These are phyloP conservation scores for Mycena kentingensis DNA, from an alignment of 768 basidiomycete genomes.

Conservation along the genomic window DNA sequence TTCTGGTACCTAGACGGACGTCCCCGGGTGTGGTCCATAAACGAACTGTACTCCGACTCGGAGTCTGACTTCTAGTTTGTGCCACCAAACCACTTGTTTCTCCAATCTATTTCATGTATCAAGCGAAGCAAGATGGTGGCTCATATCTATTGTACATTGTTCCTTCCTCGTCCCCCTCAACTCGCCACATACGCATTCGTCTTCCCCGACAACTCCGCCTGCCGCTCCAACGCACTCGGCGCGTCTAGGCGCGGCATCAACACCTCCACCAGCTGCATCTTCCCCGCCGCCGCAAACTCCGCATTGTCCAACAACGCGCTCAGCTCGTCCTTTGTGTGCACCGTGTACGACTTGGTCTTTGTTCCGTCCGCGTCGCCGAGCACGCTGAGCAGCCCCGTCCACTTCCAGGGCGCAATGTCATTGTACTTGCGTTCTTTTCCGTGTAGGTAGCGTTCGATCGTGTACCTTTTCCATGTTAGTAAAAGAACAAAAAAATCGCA, in stretches of 20 bases:
- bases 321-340: conserved; percentile 68
- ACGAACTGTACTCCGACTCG: too few species aligned
- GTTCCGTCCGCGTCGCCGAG: conserved; percentile 56
- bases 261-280: conserved; percentile 81
- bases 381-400: conserved; percentile 62
- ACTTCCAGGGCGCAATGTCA: conserved; percentile 82
- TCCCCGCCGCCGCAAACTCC: conserved; percentile 61
- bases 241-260: conserved; percentile 75
- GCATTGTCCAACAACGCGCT: conserved; percentile 63
- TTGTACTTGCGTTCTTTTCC: conserved; percentile 68
- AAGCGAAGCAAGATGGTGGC: too few species aligned
- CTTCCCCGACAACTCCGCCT: conserved; percentile 56
- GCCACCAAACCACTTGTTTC: too few species aligned
- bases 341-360: conserved; percentile 62
- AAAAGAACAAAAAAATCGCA: conserved; percentile 30
- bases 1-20: too few species aligned
- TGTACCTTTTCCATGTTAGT: not conserved
- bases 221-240: conserved; percentile 59
- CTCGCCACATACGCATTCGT: conserved; percentile 44
- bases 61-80: too few species aligned
- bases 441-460: conserved; percentile 7
- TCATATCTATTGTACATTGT: too few species aligned
- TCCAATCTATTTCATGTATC: too few species aligned
- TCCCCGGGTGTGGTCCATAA: too few species aligned
- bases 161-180: not conserved